Conservation (phyloP, 2,329 filamentous ascomycete genomes). For the Orbilia brochopaga region DNA sequence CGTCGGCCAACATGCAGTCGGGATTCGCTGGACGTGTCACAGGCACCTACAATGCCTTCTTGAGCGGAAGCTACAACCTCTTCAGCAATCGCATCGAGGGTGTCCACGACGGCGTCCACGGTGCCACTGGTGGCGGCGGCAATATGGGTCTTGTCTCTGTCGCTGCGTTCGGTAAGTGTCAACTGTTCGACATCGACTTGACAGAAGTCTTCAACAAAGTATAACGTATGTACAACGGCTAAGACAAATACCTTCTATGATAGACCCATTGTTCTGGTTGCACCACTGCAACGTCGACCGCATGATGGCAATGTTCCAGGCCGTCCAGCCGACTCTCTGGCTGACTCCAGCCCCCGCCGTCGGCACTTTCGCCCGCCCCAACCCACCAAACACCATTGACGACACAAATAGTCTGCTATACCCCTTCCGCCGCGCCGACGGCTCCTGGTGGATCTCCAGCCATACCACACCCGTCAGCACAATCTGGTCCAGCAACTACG, state of each 20-base stretch:
- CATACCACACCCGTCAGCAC: conserved; percentile 36
- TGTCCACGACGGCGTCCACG: conserved; percentile 62
- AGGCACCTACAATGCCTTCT: conserved; percentile 36
- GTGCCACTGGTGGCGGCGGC: conserved; percentile 64
- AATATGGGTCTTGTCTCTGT: conserved; percentile 58
- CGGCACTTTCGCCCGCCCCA: conserved; percentile 45
- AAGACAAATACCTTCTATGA: no score
- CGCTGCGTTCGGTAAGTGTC: conserved; percentile 58
- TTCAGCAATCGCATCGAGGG: conserved; percentile 58
- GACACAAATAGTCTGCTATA: conserved; percentile 34
- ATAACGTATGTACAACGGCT: no score
- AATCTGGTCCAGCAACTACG: conserved; percentile 46
- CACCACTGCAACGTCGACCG: conserved; percentile 54
- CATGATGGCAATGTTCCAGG: conserved; percentile 55
- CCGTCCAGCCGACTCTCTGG: conserved; percentile 52
- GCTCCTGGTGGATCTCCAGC: conserved; percentile 33
- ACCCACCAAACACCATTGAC: conserved; percentile 32
- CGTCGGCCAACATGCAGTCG: conserved; percentile 29
- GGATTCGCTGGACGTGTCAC: conserved; percentile 30
- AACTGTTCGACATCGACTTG: conserved; percentile 68
- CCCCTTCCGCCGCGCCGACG: conserved; percentile 46
- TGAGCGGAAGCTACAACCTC: conserved; percentile 43
- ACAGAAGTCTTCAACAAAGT: no score
- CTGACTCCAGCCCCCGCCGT: conserved; percentile 39
- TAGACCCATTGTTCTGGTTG: conserved; percentile 55